phyloP scores from a whole-genome alignment of 257 asterid genomes.

The Solanum tacnaense region DNA sequence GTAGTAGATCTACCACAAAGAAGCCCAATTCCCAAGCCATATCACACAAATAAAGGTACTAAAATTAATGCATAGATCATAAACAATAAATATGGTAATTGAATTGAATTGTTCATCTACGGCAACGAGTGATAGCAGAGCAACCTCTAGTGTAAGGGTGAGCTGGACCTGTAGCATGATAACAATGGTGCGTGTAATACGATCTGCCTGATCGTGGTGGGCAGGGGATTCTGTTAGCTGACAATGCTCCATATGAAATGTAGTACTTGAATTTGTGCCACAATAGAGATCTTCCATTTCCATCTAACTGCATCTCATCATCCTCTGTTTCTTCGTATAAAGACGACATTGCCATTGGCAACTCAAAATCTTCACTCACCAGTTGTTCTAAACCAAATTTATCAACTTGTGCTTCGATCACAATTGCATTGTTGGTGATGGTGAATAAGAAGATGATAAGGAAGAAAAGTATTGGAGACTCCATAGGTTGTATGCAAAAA shows the following conservation, averaged over 20 bases:
- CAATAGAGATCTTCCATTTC: slow-evolving; percentile 44
- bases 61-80: neutral
- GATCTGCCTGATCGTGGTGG: slow-evolving; percentile 89
- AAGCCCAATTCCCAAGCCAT: neutral
- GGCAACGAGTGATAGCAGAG: slow-evolving; percentile 81
- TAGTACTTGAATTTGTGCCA: slow-evolving; percentile 43
- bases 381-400: slow-evolving; percentile 15
- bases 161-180: slow-evolving; percentile 51
- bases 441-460: slow-evolving; percentile 17
- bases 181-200: slow-evolving; percentile 67
- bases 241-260: slow-evolving; percentile 71
- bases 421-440: neutral
- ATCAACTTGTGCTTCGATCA: slow-evolving; percentile 14
- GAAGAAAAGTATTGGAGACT: slow-evolving; percentile 3
- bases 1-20: neutral
- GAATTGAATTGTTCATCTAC: slow-evolving; percentile 19
- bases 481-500: slow-evolving; percentile 6
- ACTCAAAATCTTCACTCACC: slow-evolving; percentile 18
- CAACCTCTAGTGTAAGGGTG: slow-evolving; percentile 76
- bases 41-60: neutral
- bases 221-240: slow-evolving; percentile 66
- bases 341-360: slow-evolving; percentile 29
- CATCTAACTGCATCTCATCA: neutral
- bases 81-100: neutral
- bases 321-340: slow-evolving; percentile 11